Percentiles rank a stretch among this genome's conserved stretches.
Conservation (phyloP, 768 basidiomycete genomes). For the Agaricus bisporus region DNA sequence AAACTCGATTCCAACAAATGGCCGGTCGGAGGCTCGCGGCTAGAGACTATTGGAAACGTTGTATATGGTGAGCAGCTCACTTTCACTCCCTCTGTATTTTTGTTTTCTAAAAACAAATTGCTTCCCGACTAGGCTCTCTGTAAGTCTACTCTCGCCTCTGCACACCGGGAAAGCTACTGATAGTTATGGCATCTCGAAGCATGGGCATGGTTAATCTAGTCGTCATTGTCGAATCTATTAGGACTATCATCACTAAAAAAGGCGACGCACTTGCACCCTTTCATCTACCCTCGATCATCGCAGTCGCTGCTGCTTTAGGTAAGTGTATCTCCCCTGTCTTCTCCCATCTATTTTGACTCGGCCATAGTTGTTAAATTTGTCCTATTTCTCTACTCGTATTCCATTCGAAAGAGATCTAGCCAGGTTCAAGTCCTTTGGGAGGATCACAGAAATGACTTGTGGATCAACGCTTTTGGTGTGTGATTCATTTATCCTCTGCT, state of each 20-base stretch:
- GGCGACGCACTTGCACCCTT: slow-evolving; percentile 52
- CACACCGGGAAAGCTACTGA: neutral
- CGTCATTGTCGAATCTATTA: slow-evolving; percentile 82
- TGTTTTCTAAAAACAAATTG: slow-evolving; percentile 4
- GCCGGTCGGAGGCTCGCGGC: slow-evolving; percentile 87
- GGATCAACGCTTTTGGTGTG: slow-evolving; percentile 72
- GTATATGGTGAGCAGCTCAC: slow-evolving; percentile 53
- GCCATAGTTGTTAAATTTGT: slow-evolving; percentile 69
- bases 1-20: slow-evolving; percentile 77
- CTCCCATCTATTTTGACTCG: neutral
- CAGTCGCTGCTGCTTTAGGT: slow-evolving; percentile 83
- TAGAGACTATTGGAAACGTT: slow-evolving; percentile 88
- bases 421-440: slow-evolving; percentile 97
- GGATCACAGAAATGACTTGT: slow-evolving; percentile 93
- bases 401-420: slow-evolving; percentile 74
- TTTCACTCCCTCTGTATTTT: slow-evolving; percentile 27
- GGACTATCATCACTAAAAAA: slow-evolving; percentile 56
- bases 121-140: slow-evolving; percentile 19
- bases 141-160: slow-evolving; percentile 11
- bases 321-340: slow-evolving; percentile 11
- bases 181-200: slow-evolving; percentile 31
- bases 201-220: slow-evolving; percentile 93
- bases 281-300: slow-evolving; percentile 76
- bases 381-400: slow-evolving; percentile 83
- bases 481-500: neutral